Conservation (phyloP, 139 green algal species). For the Axilococcus clingmanii region DNA sequence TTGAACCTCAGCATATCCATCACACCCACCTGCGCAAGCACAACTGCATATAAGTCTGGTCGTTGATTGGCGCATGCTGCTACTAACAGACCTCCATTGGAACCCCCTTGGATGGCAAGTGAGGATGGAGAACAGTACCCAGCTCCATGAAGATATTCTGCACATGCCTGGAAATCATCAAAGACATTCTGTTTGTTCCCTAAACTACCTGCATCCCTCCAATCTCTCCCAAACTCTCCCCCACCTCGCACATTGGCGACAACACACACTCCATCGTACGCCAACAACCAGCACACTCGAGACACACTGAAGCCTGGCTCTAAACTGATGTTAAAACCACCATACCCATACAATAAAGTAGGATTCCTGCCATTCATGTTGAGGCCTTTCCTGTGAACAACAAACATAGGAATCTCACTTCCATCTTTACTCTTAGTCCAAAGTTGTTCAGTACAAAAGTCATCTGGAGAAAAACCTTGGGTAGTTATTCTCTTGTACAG, state of each 20-base stretch:
- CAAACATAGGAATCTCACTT: slow-evolving; percentile 74
- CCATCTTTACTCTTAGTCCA: slow-evolving; percentile 78
- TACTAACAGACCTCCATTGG: slow-evolving; percentile 87
- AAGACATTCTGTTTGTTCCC: slow-evolving; percentile 84
- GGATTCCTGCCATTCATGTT: slow-evolving; percentile 37
- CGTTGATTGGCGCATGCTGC: slow-evolving; percentile 86
- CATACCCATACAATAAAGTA: slow-evolving; percentile 88
- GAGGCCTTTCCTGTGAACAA: slow-evolving; percentile 55
- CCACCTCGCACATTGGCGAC: slow-evolving; percentile 80
- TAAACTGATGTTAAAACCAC: slow-evolving; percentile 86
- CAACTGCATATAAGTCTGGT: slow-evolving; percentile 76
- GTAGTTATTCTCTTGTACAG: slow-evolving; percentile 67
- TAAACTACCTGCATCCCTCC: slow-evolving; percentile 64
- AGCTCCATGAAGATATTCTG: slow-evolving; percentile 50
- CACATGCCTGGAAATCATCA: slow-evolving; percentile 74
- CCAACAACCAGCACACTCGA: slow-evolving; percentile 44
- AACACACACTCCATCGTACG: slow-evolving; percentile 48
- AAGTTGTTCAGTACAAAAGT: slow-evolving; percentile 73
- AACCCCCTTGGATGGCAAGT: slow-evolving; percentile 76
- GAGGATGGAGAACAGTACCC: slow-evolving; percentile 47
- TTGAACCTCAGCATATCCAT: slow-evolving; percentile 95
- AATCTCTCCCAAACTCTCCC: slow-evolving; percentile 82
- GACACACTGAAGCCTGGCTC: slow-evolving; percentile 65
- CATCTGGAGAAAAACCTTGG: slow-evolving; percentile 35
- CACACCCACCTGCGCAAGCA: slow-evolving; percentile 75